These are phyloP conservation scores for Phyllosticta citrichinensis DNA, from an alignment of 2,329 filamentous ascomycete genomes.

Conservation along the genomic window DNA sequence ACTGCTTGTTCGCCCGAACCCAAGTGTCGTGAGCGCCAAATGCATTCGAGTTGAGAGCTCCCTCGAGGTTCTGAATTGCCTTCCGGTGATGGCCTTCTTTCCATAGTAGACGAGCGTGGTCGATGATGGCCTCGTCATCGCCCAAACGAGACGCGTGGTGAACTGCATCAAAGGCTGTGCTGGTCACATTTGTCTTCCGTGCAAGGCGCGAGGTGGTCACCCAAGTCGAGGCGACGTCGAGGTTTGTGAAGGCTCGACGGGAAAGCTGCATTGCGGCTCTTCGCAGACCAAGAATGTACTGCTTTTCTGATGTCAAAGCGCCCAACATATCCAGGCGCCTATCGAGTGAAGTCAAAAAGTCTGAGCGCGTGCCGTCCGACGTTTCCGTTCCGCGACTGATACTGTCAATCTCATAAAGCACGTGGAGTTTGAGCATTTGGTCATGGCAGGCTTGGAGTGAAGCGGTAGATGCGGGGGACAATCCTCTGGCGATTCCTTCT, in stretches of 20 bases:
- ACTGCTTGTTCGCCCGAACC: not conserved
- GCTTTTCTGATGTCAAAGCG: conserved; percentile 83
- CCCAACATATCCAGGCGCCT: conserved; percentile 82
- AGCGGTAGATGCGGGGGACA: conserved; percentile 67
- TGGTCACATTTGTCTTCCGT: conserved; percentile 70
- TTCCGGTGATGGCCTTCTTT: conserved; percentile 88
- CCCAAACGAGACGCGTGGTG: conserved; percentile 77
- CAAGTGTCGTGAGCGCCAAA: conserved; percentile 35
- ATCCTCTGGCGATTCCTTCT: conserved; percentile 58
- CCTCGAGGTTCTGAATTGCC: conserved; percentile 82
- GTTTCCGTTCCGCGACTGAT: conserved; percentile 42
- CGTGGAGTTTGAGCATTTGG: conserved; percentile 74
- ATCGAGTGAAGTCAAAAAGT: conserved; percentile 47
- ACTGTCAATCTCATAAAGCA: conserved; percentile 76
- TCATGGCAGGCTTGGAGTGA: conserved; percentile 81
- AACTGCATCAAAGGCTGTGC: conserved; percentile 89
- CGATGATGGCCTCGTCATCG: conserved; percentile 80
- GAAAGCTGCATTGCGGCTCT: conserved; percentile 79
- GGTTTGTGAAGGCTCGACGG: conserved; percentile 56
- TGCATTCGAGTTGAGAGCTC: conserved; percentile 73
- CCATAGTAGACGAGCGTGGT: conserved; percentile 89
- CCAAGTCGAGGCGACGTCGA: conserved; percentile 77
- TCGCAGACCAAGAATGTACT: conserved; percentile 78
- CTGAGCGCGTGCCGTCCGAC: conserved; percentile 13
- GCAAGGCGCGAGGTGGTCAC: conserved; percentile 75